A percentile compares a stretch with the other conserved stretches of the same genome.
phyloP scores from a whole-genome alignment of 108 stramenopile genomes.

The Nitzschia sp. region DNA sequence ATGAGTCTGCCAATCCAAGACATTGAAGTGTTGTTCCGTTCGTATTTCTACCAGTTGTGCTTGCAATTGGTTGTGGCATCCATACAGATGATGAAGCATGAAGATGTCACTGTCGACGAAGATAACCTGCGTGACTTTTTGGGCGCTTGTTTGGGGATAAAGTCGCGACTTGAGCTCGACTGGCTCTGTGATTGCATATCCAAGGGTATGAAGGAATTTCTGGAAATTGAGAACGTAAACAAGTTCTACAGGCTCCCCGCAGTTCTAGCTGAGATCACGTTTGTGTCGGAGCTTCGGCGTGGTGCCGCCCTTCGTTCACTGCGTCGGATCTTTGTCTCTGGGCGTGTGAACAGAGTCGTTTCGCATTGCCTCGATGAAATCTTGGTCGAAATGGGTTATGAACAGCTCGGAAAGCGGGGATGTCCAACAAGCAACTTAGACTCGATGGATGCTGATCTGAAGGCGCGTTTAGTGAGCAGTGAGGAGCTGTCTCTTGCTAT shows the following conservation, averaged over 20 bases:
- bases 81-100: slow-evolving; percentile 30
- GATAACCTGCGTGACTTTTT: slow-evolving; percentile 36
- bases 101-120: slow-evolving; percentile 10
- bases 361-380: slow-evolving; percentile 58
- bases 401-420: slow-evolving; percentile 76
- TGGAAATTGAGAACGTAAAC: slow-evolving; percentile 53
- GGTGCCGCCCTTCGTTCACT: slow-evolving; percentile 71
- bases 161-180: slow-evolving; percentile 45
- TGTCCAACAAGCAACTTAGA: slow-evolving; percentile 63
- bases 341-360: slow-evolving; percentile 61
- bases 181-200: slow-evolving; percentile 67
- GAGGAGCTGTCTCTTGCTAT: slow-evolving; percentile 69
- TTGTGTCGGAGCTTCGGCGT: slow-evolving; percentile 52
- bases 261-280: slow-evolving; percentile 61
- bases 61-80: slow-evolving; percentile 69
- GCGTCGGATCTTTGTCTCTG: slow-evolving; percentile 62
- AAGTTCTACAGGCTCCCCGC: slow-evolving; percentile 63
- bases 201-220: slow-evolving; percentile 48
- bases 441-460: slow-evolving; percentile 69
- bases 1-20: slow-evolving; percentile 80
- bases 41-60: slow-evolving; percentile 71
- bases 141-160: slow-evolving; percentile 46
- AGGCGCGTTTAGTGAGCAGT: slow-evolving; percentile 63
- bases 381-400: slow-evolving; percentile 54
- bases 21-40: slow-evolving; percentile 68